A percentile compares a stretch with the other conserved stretches of the same genome.
Conservation (phyloP, 495 filamentous ascomycete species). For the Bathelium albidoporum region DNA sequence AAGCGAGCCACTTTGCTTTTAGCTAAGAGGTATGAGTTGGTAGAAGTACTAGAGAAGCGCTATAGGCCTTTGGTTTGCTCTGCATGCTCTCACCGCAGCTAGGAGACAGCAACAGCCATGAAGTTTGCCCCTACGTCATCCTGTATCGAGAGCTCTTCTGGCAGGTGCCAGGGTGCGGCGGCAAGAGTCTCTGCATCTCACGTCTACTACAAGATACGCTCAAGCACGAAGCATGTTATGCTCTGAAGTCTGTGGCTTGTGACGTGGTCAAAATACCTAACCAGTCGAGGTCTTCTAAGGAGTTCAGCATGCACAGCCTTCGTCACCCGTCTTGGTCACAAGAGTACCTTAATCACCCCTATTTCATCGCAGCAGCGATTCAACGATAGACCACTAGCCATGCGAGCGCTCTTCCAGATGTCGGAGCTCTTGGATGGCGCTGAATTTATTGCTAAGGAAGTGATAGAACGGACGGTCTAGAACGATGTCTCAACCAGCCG, state of each 20-base stretch:
- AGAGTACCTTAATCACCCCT: too few relatives aligned
- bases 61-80: not conserved
- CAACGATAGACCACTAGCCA: too few relatives aligned
- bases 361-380: too few relatives aligned
- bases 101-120: not conserved
- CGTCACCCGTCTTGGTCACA: too few relatives aligned
- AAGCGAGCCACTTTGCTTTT: constrained; percentile 1
- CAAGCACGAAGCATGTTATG: not conserved
- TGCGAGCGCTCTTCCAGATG: too few relatives aligned
- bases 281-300: too few relatives aligned
- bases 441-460: too few relatives aligned
- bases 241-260: not conserved
- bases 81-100: not conserved
- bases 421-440: too few relatives aligned
- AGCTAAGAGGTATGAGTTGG: too few relatives aligned
- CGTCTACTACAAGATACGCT: not conserved
- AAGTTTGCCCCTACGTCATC: not conserved
- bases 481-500: too few relatives aligned
- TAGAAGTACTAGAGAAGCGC: not conserved
- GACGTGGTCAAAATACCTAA: not conserved
- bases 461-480: too few relatives aligned
- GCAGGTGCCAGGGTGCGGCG: not conserved
- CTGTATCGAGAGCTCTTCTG: not conserved
- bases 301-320: too few relatives aligned
- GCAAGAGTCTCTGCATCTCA: not conserved